Evolutionary conservation across 2,329 filamentous ascomycete species (phyloP).

Genomic region (Neonectria magnoliae): DNA sequence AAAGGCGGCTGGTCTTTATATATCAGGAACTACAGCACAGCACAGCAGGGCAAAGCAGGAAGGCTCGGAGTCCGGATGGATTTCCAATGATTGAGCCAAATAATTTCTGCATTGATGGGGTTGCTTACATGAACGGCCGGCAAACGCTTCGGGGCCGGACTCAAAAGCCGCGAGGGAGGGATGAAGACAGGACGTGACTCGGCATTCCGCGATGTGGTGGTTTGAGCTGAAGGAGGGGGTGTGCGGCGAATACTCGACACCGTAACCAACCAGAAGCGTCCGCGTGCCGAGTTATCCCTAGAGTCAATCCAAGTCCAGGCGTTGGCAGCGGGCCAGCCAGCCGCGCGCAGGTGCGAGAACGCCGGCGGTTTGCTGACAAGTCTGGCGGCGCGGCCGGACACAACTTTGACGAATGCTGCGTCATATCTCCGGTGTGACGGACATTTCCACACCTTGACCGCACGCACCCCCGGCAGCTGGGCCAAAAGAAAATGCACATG

Average conservation of each 20-base stretch:
- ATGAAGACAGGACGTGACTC: conserved; percentile 16
- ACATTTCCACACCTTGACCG: conserved; percentile 1
- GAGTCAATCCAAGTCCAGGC: neutral
- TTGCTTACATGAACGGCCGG: conserved; percentile 9
- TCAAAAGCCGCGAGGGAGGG: conserved; percentile 12
- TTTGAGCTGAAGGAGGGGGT: neutral
- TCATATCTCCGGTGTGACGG: conserved; percentile 20
- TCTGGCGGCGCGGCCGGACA: conserved; percentile 17
- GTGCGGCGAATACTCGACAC: neutral
- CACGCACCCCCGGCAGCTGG: neutral
- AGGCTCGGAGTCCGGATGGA: conserved; percentile 5
- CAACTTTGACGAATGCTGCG: conserved; percentile 13
- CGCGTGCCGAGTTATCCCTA: conserved; percentile 24
- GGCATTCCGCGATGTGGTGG: conserved; percentile 20
- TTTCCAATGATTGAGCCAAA: conserved; percentile 13
- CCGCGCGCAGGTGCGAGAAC: conserved; percentile 4
- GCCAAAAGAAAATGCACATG: neutral
- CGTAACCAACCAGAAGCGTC: conserved; percentile 6
- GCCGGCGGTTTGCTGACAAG: conserved; percentile 13
- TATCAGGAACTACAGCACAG: conserved; percentile 1
- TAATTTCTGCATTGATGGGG: neutral
- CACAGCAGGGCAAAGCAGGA: neutral
- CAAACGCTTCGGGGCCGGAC: conserved; percentile 14
- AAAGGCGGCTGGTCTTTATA: conserved; percentile 15
- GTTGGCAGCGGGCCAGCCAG: neutral